Base-by-base conservation (phyloP, 108 stramenopile genomes). In the Nitzschia sp. region DNA sequence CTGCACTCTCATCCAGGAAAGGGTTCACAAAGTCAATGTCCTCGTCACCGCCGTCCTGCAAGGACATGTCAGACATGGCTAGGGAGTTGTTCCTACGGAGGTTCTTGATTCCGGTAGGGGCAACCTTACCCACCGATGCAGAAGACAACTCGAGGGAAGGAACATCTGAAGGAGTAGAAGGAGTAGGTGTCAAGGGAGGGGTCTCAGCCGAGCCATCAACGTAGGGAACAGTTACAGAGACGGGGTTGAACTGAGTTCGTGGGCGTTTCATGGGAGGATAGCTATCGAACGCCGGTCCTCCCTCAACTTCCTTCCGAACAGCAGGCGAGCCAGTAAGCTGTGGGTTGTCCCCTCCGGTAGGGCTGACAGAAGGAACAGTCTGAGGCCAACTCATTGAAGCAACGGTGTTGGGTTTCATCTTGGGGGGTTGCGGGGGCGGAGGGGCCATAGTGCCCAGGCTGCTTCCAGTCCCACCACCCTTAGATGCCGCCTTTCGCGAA, bases 11-110 rank as follows among this genome's bases (percentile, higher is more conserved):
- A 57, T 78, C 63, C 34, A 69, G 75, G 72, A 84, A 84, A 3
- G 83, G 83, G 65, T 84, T 78, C 26, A 84, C 76, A 65, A 84
- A 84, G 26, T 77, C 83, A 19, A 58, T 56, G 17, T 44, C 34
- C 6, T 8, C 22, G 40, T 75, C 67, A 2, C 7, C 38, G 20
- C 17, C 24, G 24, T 70, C 71, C 0, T 24, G 12, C 24, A 20
- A 11, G 0, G 54, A 44, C 29, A 72, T 65, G 29, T 83, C 82
- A 6, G 78, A 75, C 29, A 83, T 42, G 22, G 82, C 70, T 41
- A 83, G 50, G 37, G 68, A 70, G 44, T 83, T 40, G 15, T 58
- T 39, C 10, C 82, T 68, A 14, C 25, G 39, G 0, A 77, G 38
- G 44, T 55, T 52, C n/a, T 41, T 51, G 5, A 34, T 34, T 34